These are phyloP conservation scores for Iberis amara DNA, from an alignment of 441 rosid species.

Conservation along the genomic window DNA sequence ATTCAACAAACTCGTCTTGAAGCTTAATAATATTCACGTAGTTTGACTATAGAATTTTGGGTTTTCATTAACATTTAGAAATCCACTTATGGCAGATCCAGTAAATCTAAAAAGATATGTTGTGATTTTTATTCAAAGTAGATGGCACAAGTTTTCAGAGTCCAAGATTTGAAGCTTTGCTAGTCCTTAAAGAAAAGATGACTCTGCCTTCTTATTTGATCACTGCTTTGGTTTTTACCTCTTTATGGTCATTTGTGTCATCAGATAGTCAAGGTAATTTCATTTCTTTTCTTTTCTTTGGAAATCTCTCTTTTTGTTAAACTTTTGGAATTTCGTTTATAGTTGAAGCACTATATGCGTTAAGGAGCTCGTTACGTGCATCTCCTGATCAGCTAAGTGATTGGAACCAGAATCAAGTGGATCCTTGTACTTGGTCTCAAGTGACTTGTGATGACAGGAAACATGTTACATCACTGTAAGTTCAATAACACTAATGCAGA, in stretches of 20 bases:
- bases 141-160: too few relatives aligned
- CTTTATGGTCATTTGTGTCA: conserved; percentile 42
- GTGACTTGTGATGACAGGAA: conserved; percentile 48
- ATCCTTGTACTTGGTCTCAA: conserved; percentile 91
- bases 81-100: too few relatives aligned
- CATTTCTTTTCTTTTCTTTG: conserved; percentile 1
- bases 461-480: conserved; percentile 70
- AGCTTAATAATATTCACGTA: too few relatives aligned
- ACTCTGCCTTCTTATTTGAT: conserved; percentile 30
- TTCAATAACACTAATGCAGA: not conserved
- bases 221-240: conserved; percentile 35
- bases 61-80: too few relatives aligned
- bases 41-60: too few relatives aligned
- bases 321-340: conserved; percentile 23
- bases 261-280: conserved; percentile 70
- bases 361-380: conserved; percentile 53
- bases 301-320: not conserved
- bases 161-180: too few relatives aligned
- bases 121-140: too few relatives aligned
- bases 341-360: conserved; percentile 68
- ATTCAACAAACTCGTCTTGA: too few relatives aligned
- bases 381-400: conserved; percentile 46
- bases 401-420: conserved; percentile 81
- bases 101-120: too few relatives aligned
- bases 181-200: conserved; percentile 33